Conservation (phyloP, 192 early-diverging fungal genomes). For the Rhizoclosmatium sp. region DNA sequence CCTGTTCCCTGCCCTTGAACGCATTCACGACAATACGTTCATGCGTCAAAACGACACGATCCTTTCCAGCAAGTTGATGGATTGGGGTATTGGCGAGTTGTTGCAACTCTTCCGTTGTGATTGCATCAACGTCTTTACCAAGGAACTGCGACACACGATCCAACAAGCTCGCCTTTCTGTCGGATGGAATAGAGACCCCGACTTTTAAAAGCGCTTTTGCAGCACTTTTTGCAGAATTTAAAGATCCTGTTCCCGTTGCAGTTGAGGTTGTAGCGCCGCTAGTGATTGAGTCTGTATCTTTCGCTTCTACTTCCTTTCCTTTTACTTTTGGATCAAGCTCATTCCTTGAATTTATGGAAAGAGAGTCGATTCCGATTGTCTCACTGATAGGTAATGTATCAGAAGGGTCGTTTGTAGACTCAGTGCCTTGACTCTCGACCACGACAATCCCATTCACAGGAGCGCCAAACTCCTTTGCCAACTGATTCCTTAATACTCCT, state of each 20-base stretch:
- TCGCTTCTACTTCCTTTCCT: neutral
- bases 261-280: neutral
- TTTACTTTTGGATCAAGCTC: neutral
- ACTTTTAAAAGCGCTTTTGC: slow-evolving; percentile 9
- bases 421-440: neutral
- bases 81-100: neutral
- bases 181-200: neutral
- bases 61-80: neutral
- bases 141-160: slow-evolving; percentile 10
- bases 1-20: slow-evolving; percentile 9
- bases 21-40: slow-evolving; percentile 14
- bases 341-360: no score
- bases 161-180: neutral
- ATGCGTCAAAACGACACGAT: neutral
- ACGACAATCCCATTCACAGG: slow-evolving; percentile 14
- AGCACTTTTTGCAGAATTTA: slow-evolving; percentile 7
- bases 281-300: neutral
- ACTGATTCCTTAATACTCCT: neutral
- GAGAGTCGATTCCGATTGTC: no score
- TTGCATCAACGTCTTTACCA: neutral
- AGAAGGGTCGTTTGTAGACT: no score
- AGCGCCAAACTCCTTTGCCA: slow-evolving; percentile 4
- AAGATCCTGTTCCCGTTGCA: neutral
- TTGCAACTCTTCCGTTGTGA: neutral
- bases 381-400: no score